These are phyloP conservation scores for Leavenworthia alabamica DNA, from an alignment of 345 rosid genomes.

Conservation along the genomic window DNA sequence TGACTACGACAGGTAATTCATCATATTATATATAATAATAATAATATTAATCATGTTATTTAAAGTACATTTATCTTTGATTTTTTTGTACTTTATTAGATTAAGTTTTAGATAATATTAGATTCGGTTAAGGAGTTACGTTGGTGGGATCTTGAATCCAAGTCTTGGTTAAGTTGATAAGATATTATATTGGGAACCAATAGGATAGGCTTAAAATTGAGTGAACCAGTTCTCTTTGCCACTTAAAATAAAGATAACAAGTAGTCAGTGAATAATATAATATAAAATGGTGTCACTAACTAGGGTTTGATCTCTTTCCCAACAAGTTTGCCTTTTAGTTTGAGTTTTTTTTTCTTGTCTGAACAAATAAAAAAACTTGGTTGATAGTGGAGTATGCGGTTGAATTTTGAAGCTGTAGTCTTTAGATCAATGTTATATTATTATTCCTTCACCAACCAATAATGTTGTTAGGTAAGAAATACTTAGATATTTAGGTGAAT, in stretches of 20 bases:
- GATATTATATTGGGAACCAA: constrained; percentile 17
- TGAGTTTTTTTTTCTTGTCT: neutral
- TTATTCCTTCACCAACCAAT: too few species aligned
- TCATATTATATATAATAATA: too few species aligned
- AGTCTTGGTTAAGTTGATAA: too few species aligned
- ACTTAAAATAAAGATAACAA: constrained; percentile 16
- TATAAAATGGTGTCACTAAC: too few species aligned
- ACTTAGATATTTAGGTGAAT: too few species aligned
- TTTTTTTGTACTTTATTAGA: neutral
- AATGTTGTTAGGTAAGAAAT: too few species aligned
- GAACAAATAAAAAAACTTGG: neutral
- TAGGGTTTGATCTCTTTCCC: constrained; percentile 11
- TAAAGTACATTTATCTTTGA: neutral
- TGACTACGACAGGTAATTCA: constrained; percentile 67
- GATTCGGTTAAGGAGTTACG: too few species aligned
- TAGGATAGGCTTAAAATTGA: constrained; percentile 15
- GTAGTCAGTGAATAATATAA: constrained; percentile 3
- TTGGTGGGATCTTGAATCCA: too few species aligned
- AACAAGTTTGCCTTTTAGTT: constrained; percentile 11
- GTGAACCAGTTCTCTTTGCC: constrained; percentile 27
- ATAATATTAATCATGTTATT: too few species aligned
- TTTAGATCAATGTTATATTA: too few species aligned
- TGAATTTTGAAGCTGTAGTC: constrained; percentile 1
- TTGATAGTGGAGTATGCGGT: constrained; percentile 23
- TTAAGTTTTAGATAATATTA: too few species aligned